Evolutionary conservation across 306 rosid genomes (phyloP).

Genomic region (Hippophae rhamnoides): DNA sequence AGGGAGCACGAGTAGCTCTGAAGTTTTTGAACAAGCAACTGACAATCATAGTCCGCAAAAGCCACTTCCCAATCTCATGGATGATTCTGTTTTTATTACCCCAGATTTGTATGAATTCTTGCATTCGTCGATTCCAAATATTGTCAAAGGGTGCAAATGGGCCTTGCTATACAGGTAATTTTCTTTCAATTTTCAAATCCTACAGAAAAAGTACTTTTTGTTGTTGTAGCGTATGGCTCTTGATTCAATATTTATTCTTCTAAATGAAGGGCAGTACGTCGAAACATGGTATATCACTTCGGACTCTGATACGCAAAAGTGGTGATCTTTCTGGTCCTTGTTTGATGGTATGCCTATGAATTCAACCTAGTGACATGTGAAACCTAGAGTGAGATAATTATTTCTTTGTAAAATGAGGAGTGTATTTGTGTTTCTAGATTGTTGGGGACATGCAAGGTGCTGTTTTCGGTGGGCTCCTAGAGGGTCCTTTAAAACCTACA

Average conservation of each 20-base stretch:
- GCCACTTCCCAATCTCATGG: slow-evolving; percentile 40
- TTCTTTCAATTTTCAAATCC: slow-evolving; percentile 11
- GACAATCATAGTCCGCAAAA: slow-evolving; percentile 35
- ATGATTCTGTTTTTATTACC: slow-evolving; percentile 65
- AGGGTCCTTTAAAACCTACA: slow-evolving; percentile 75
- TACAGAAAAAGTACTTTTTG: slow-evolving; percentile 11
- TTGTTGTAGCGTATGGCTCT: slow-evolving; percentile 25
- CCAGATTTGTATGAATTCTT: slow-evolving; percentile 63
- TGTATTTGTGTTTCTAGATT: slow-evolving; percentile 37
- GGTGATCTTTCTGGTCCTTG: slow-evolving; percentile 76
- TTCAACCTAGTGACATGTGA: slow-evolving; percentile 1
- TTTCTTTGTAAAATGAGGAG: slow-evolving; percentile 16
- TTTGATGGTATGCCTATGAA: slow-evolving; percentile 56
- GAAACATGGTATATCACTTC: slow-evolving; percentile 94
- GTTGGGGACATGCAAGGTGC: slow-evolving; percentile 91
- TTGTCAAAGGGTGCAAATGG: slow-evolving; percentile 93
- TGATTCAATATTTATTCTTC: slow-evolving; percentile 43
- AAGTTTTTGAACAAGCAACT: slow-evolving; percentile 68
- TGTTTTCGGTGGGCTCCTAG: slow-evolving; percentile 85
- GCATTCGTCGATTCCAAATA: slow-evolving; percentile 76
- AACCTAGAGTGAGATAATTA: slow-evolving; percentile 1
- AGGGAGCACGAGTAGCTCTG: slow-evolving; percentile 54
- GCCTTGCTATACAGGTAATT: slow-evolving; percentile 76
- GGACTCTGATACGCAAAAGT: slow-evolving; percentile 89
- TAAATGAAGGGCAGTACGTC: slow-evolving; percentile 97